Evolutionary conservation across 148 eudicot genomes (phyloP), one percentile per base, ranked within the genome.

Genomic region (Rheum nobile): DNA sequence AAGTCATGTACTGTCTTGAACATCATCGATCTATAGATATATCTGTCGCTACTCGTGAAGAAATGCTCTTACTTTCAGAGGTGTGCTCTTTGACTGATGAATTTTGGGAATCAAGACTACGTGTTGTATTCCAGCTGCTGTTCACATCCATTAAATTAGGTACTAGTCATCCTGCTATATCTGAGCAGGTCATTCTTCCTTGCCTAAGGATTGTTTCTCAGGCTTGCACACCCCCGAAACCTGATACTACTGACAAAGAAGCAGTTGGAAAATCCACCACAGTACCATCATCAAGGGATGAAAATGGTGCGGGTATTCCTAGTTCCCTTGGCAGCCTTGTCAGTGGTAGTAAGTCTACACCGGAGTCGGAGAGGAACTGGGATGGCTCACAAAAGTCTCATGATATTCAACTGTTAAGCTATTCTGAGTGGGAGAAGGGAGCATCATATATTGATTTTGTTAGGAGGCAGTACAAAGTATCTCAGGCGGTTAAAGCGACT

Each of bases 1-100:
- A 96, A 79, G 99, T 96, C 29, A 71, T 89, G 77, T 96, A 96
- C 73, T 92, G 94, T 80, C 94, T 92, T 84, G 99, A 96, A 82
- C 99, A 96, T 79, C 99, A 96, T 82, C 94, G 99, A 19, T 96
- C 99, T 57, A 90, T 96, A 93, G 99, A 96, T 76, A 90, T 96
- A 71, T 90, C 99, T 72, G 80, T 96, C 78, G 90, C 99, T 72
- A 89, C 92, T 75, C 90, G 94, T 9, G 99, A 96, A 86, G 99
- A 96, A 73, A 78, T 96, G 85, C 57, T 92, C 80, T 84, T 96
- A 80, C 97, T 96, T 72, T 92, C 97, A 24, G 99, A 96, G 84
- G 87, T 90, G 72, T 96, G 97, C 75, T 92, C 97, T n/a, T 88
- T 89, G 75, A 84, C 94, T 14, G 99, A 96, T 83, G 99, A 96